Conservation (phyloP, 352 stramenopile genomes). For the Globisporangium canariense region DNA sequence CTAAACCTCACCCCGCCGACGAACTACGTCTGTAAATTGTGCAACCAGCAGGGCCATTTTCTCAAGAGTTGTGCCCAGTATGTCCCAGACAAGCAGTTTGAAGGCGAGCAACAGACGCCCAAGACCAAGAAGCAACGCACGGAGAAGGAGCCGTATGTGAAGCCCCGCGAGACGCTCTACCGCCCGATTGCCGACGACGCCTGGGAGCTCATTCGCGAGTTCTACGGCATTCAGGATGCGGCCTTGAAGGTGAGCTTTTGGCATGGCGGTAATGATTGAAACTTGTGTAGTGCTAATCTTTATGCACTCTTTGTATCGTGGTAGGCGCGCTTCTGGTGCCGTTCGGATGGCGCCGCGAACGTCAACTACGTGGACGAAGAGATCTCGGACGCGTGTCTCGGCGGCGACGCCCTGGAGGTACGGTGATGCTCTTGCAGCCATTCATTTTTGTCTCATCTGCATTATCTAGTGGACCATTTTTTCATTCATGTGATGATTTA, state of each 20-base stretch:
- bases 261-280: neutral
- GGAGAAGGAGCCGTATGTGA: constrained; percentile 24
- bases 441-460: neutral
- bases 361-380: constrained; percentile 80
- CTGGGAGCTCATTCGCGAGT: constrained; percentile 50
- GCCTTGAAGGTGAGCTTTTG: constrained; percentile 36
- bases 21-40: constrained; percentile 82
- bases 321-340: constrained; percentile 62
- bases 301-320: neutral
- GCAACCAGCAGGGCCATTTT: constrained; percentile 55
- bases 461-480: neutral
- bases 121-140: constrained; percentile 52
- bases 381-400: constrained; percentile 59
- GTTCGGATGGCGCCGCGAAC: constrained; percentile 66
- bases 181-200: constrained; percentile 56
- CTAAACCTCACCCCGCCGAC: constrained; percentile 34
- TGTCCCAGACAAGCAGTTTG: constrained; percentile 43
- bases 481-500: neutral
- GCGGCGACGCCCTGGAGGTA: constrained; percentile 66
- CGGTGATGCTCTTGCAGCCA: constrained; percentile 2
- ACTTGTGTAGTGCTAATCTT: neutral
- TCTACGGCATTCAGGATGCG: constrained; percentile 62
- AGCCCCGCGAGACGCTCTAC: constrained; percentile 71
- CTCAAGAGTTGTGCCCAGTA: constrained; percentile 73
- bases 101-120: constrained; percentile 22